phyloP scores from a whole-genome alignment of 495 filamentous ascomycete genomes.

The Aspergillus kassunensis region DNA sequence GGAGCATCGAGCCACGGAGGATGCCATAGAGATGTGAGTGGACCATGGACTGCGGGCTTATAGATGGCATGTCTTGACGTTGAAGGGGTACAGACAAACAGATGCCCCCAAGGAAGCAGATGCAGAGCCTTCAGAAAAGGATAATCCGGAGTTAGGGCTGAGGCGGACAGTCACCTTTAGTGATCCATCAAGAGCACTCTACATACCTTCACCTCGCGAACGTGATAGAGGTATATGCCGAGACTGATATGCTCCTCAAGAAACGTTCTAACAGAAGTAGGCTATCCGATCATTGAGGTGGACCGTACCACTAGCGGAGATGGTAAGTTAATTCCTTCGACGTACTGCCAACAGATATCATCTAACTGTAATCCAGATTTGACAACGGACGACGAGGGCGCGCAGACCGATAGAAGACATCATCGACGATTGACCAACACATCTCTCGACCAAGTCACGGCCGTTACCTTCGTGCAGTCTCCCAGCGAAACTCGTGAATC shows the following conservation, averaged over 20 bases:
- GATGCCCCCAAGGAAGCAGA: neutral
- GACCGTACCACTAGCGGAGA: constrained; percentile 13
- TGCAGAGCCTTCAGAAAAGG: neutral
- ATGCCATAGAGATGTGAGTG: neutral
- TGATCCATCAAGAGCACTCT: constrained; percentile 25
- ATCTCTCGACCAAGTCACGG: constrained; percentile 11
- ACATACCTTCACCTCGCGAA: constrained; percentile 32
- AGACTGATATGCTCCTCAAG: neutral
- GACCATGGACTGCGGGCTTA: neutral
- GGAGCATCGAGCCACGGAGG: too few species aligned
- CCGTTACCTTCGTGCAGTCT: constrained; percentile 9
- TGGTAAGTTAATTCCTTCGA: constrained; percentile 7
- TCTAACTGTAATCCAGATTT: neutral
- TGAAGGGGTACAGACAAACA: neutral
- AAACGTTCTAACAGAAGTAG: constrained; percentile 9
- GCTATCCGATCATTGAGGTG: constrained; percentile 17
- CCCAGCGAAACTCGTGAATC: constrained; percentile 6
- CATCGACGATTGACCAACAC: constrained; percentile 2
- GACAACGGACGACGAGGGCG: neutral
- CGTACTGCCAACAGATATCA: neutral
- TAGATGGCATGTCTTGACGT: neutral
- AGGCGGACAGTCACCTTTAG: constrained; percentile 14
- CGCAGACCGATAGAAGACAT: neutral
- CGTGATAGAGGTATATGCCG: constrained; percentile 27
- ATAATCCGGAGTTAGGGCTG: neutral